Percentiles rank a stretch among this genome's conserved stretches.
phyloP scores from a whole-genome alignment of 1,284 basidiomycete species.

The Volvariella volvacea region DNA sequence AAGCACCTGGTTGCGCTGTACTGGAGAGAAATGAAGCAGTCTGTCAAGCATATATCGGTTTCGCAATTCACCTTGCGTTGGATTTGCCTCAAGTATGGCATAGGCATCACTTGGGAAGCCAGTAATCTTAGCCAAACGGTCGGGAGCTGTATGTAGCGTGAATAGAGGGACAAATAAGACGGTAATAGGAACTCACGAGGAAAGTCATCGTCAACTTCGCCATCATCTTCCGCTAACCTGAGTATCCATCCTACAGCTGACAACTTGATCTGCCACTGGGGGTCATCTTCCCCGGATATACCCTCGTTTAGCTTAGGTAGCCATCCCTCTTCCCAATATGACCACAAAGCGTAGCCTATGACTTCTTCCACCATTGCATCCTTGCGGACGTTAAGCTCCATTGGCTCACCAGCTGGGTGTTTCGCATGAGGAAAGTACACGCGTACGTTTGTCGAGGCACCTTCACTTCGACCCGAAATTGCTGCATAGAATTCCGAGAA shows the following conservation, averaged over 20 bases:
- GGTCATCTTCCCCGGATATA: constrained; percentile 50
- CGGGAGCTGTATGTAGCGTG: constrained; percentile 65
- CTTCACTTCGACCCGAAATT: constrained; percentile 68
- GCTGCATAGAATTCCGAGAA: constrained; percentile 79
- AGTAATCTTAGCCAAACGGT: constrained; percentile 76
- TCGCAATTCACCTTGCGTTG: constrained; percentile 79
- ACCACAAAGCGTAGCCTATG: constrained; percentile 89
- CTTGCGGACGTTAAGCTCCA: constrained; percentile 70
- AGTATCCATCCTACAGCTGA: constrained; percentile 91
- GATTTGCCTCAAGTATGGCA: constrained; percentile 74
- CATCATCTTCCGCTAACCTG: constrained; percentile 93
- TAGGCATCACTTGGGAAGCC: constrained; percentile 93
- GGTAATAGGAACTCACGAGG: constrained; percentile 56
- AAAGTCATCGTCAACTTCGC: constrained; percentile 98
- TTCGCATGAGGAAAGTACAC: constrained; percentile 86
- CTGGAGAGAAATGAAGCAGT: constrained; percentile 33
- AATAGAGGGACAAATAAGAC: constrained; percentile 1
- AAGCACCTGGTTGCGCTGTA: constrained; percentile 76
- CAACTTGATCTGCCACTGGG: constrained; percentile 51
- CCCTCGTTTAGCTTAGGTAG: constrained; percentile 72
- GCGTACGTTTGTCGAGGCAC: constrained; percentile 59
- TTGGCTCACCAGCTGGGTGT: constrained; percentile 49
- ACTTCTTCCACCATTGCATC: constrained; percentile 95
- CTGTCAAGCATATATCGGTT: too few species aligned
- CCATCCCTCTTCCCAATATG: constrained; percentile 86